A percentile compares a stretch with the other conserved stretches of the same genome.
Evolutionary conservation across 2,329 filamentous ascomycete genomes (phyloP).

Genomic region (Mariannaea elegans): DNA sequence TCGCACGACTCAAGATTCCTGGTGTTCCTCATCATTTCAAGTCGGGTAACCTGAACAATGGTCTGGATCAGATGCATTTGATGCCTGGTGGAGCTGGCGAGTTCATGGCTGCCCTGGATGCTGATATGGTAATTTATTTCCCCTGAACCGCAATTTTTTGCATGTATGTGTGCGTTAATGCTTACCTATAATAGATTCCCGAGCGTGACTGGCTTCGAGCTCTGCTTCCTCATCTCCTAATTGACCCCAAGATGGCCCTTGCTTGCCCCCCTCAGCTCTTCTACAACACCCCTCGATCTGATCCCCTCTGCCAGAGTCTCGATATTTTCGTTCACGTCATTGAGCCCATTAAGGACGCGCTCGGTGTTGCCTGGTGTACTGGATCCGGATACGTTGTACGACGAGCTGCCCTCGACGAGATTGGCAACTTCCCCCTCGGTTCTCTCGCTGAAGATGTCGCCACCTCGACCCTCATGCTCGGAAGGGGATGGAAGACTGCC

Average conservation of each 20-base stretch:
- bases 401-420: conserved; percentile 66
- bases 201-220: conserved; percentile 68
- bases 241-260: conserved; percentile 64
- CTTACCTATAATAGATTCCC: conserved; percentile 59
- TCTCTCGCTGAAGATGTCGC: conserved; percentile 69
- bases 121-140: conserved; percentile 63
- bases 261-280: conserved; percentile 70
- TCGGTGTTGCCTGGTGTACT: conserved; percentile 69
- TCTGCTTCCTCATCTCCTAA: conserved; percentile 66
- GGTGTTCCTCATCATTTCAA: conserved; percentile 67
- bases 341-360: conserved; percentile 59
- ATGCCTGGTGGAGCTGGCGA: conserved; percentile 64
- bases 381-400: conserved; percentile 70
- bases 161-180: too few relatives aligned
- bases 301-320: conserved; percentile 66
- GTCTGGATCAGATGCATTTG: conserved; percentile 58
- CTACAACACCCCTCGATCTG: conserved; percentile 68
- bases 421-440: conserved; percentile 68
- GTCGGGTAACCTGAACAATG: conserved; percentile 71
- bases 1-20: conserved; percentile 58
- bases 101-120: conserved; percentile 71
- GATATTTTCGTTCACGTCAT: conserved; percentile 66
- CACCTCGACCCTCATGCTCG: conserved; percentile 66
- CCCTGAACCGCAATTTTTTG: not conserved
- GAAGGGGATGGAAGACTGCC: conserved; percentile 69